Evolutionary conservation across 148 eudicot species (phyloP), one percentile per base, ranked within the genome.

Genomic region (Cornus controversa): DNA sequence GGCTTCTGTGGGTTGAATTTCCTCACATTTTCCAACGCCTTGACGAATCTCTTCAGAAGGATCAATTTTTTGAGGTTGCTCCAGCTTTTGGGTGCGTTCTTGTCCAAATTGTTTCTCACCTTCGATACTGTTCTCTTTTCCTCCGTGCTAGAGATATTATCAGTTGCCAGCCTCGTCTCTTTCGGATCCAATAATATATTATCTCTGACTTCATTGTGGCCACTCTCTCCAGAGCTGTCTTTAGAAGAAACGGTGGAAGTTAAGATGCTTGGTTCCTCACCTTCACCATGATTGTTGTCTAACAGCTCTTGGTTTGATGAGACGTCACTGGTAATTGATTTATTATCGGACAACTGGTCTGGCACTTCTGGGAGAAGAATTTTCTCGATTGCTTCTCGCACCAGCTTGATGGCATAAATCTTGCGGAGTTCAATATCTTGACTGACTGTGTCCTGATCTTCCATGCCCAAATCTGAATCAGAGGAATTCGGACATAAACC

Each of bases 381-480:
- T 80, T 87, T 92, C 77, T 83, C 85, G 31, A 94, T 85, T 68
- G 98, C 98, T 75, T 92, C 96, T 78, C 91, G 81, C 34, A 94
- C 98, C 26, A 94, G 82, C 87, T 92, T 92, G 75, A 89, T 84
- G 15, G 94, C 98, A 82, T 86, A 88, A 60, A 88, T 78, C 74
- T 91, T 90, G 42, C 87, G 87, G 42, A 86, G 63, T 78, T 94
- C 92, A 67, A 79, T 75, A 66, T 81, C 89, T 83, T 85, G 88
- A 77, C 71, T 60, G 62, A 76, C 83, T 37, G 77, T 76, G 65
- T 82, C 82, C 70, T 73, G 69, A 77, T 67, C 72, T 60, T 78
- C 77, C 28, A 42, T 70, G 45, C 53, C 65, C n/a, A 26, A 70
- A 53, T 79, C 78, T 66, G 82, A 79, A 37, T 57, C 62, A 77